Percentiles rank a stretch among this genome's conserved stretches.
phyloP scores from a whole-genome alignment of 176 grass and related monocot genomes.

The Bothriochloa decipiens region DNA sequence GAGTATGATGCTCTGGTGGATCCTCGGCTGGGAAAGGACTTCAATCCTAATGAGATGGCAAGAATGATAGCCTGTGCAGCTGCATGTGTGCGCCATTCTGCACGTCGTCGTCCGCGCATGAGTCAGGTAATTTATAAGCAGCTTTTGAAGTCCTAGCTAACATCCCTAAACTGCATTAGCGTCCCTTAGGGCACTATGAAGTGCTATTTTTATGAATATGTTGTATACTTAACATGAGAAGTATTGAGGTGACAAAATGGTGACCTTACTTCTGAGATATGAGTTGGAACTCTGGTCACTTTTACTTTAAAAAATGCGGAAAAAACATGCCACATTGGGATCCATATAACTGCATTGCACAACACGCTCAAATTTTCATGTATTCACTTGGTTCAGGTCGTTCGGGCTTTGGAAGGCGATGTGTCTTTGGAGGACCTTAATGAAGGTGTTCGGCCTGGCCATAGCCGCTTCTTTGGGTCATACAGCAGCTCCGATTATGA shows the following conservation, averaged over 20 bases:
- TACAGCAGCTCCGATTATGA: slow-evolving; percentile 85
- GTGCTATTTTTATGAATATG: not conserved
- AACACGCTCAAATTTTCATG: not conserved
- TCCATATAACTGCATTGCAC: not conserved
- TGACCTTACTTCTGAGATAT: not conserved
- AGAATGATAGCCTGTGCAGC: slow-evolving; percentile 91
- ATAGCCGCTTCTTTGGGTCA: slow-evolving; percentile 75
- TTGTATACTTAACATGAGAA: not conserved
- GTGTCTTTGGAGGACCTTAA: slow-evolving; percentile 87
- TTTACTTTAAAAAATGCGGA: not conserved
- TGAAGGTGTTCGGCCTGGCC: slow-evolving; percentile 73
- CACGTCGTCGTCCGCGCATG: slow-evolving; percentile 90
- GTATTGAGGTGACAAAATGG: not conserved
- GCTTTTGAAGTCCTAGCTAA: not conserved
- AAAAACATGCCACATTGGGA: not conserved
- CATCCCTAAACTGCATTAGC: not conserved
- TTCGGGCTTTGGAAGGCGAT: slow-evolving; percentile 89
- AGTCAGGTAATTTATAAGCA: slow-evolving; percentile 68
- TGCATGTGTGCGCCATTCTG: slow-evolving; percentile 94
- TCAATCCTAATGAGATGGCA: slow-evolving; percentile 74
- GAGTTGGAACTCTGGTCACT: not conserved
- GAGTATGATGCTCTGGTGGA: slow-evolving; percentile 74
- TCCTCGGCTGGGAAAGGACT: slow-evolving; percentile 64
- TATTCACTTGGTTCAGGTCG: slow-evolving; percentile 48
- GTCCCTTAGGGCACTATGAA: not conserved